Evolutionary conservation across 306 rosid genomes (phyloP), one percentile per base, ranked within the genome.

Genomic region (Ziziphus jujuba): DNA sequence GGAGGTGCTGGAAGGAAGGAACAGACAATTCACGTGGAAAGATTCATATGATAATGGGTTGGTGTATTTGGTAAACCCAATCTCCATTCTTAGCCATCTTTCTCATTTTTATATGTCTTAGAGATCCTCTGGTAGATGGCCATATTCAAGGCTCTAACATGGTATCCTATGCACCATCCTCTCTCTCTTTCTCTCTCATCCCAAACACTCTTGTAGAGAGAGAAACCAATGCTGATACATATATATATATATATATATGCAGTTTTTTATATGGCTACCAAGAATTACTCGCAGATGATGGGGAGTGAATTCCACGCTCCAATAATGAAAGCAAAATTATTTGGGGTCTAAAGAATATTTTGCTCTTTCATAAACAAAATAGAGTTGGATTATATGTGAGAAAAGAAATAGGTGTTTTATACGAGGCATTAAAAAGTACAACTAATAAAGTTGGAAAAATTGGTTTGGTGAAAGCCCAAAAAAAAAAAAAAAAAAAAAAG

Each of bases 131-230:
- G 80, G 87, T 74, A 72, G 90, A 54, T 84, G 71, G 66, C 78
- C 72, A 63, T 80, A 83, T 72, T 81, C 35, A 86, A 81, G 77
- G 71, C 81, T 75, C 83, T 61, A 65, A 50, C 53, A 58, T 28
- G 91, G 96, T 73, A 90, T 90, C 96, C 91, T 75, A 90, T 85
- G 96, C 85, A 52, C 19, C 1, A 17, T 84, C 36, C 9, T 1
- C 61, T 25, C 53, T 19, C 5, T 22, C 22, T 59, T n/a, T 0
- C 34, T 61, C 33, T 7, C 31, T 35, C 28, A 38, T 35, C 9
- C 14, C 31, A 31, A 38, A 48, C 24, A 17, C 7, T 31, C 5
- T 33, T 22, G 20, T 35, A 38, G 31, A 14, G 60, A 59, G 48
- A 63, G 24, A 56, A 7, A 8, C 9, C 48, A 5, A 49, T n/a